Evolutionary conservation across 768 basidiomycete genomes (phyloP).

Genomic region (Leccinum arenicola): DNA sequence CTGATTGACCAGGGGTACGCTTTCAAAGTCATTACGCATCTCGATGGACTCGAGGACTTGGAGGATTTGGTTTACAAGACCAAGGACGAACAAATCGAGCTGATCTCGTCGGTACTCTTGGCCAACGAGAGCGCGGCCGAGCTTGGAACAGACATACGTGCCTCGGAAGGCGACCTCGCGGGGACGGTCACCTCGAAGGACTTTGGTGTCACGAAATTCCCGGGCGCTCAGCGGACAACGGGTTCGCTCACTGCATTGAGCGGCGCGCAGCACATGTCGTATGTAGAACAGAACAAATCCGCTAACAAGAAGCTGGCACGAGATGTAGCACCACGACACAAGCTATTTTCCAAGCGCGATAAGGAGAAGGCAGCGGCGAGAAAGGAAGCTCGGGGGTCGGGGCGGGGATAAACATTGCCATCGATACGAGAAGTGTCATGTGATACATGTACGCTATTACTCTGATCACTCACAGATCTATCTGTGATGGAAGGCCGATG

Average conservation of each 20-base stretch:
- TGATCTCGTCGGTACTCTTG: conserved; percentile 88
- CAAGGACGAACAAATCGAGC: conserved; percentile 91
- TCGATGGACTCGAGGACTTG: conserved; percentile 86
- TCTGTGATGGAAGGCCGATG: conserved; percentile 11
- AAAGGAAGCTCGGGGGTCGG: conserved; percentile 40
- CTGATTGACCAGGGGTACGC: conserved; percentile 98
- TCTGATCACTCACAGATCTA: conserved; percentile 13
- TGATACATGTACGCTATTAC: conserved; percentile 15
- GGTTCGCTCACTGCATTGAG: conserved; percentile 82
- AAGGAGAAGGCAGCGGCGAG: conserved; percentile 61
- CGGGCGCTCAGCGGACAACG: conserved; percentile 70
- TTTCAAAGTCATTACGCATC: conserved; percentile 98
- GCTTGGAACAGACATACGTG: conserved; percentile 78
- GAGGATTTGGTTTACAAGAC: conserved; percentile 91
- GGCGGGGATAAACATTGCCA: conserved; percentile 23
- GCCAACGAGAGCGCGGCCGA: conserved; percentile 91
- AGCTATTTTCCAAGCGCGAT: conserved; percentile 80
- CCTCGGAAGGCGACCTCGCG: conserved; percentile 80
- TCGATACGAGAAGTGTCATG: conserved; percentile 1
- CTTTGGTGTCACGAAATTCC: conserved; percentile 68
- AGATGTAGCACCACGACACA: conserved; percentile 58
- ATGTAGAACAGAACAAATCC: conserved; percentile 88
- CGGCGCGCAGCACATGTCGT: conserved; percentile 90
- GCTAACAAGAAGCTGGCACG: conserved; percentile 77
- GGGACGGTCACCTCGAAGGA: conserved; percentile 86